Evolutionary conservation across 306 rosid species (phyloP).

Genomic region (Trichosanthes cucumerina): DNA sequence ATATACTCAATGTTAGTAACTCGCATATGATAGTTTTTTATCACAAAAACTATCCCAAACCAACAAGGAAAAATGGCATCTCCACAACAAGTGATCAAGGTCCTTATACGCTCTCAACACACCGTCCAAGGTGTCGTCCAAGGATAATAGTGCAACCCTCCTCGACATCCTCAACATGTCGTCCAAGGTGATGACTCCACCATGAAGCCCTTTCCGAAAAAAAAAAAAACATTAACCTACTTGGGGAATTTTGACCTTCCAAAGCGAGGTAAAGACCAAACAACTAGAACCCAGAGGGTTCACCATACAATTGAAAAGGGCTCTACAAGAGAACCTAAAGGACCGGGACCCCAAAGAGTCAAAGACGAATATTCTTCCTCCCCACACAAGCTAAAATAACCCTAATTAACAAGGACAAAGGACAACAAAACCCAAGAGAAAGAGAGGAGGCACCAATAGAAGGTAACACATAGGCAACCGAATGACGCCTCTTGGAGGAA

Average conservation of each 20-base stretch:
- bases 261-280: neutral
- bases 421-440: neutral
- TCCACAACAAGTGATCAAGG: neutral
- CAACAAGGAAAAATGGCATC: neutral
- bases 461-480: neutral
- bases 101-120: neutral
- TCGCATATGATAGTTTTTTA: too few species aligned
- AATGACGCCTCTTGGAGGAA: neutral
- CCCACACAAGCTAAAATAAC: neutral
- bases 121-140: too few species aligned
- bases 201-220: neutral
- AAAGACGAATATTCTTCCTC: neutral
- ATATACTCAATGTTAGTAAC: too few species aligned
- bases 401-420: neutral
- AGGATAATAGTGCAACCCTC: neutral
- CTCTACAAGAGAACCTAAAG: neutral
- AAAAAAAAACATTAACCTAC: neutral
- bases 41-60: neutral
- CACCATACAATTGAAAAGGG: neutral
- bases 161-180: neutral
- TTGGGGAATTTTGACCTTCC: neutral
- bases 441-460: neutral
- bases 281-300: neutral
- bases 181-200: neutral
- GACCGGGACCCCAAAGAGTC: neutral